Evolutionary conservation across 352 stramenopile species (phyloP).

Genomic region (Phytophthora foliorum): DNA sequence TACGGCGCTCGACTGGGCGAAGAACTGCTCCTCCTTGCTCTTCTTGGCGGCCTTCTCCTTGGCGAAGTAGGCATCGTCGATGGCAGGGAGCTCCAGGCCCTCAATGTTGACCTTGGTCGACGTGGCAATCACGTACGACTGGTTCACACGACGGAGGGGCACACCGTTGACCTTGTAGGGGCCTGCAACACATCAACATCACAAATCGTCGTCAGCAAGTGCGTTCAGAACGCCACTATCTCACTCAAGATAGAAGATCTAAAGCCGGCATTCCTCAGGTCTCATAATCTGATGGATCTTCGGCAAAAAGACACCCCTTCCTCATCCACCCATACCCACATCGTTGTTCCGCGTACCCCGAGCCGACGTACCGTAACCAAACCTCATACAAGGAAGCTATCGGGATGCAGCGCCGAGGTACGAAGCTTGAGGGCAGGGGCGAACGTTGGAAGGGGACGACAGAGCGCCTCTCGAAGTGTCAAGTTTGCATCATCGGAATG

Average conservation of each 20-base stretch:
- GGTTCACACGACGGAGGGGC: slow-evolving; percentile 98
- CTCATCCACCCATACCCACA: slow-evolving; percentile 3
- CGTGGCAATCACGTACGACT: slow-evolving; percentile 99
- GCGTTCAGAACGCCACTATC: background rate
- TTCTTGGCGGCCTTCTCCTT: slow-evolving; percentile 93
- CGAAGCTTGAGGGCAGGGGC: background rate
- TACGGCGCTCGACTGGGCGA: slow-evolving; percentile 92
- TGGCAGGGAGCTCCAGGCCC: slow-evolving; percentile 92
- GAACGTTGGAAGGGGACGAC: slow-evolving; percentile 19
- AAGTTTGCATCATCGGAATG: slow-evolving; percentile 83
- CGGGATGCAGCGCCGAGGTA: background rate
- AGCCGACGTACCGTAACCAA: background rate
- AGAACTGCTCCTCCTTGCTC: slow-evolving; percentile 98
- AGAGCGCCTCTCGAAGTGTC: slow-evolving; percentile 63
- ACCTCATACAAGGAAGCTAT: background rate
- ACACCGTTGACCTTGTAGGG: slow-evolving; percentile 99
- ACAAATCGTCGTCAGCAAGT: slow-evolving; percentile 2
- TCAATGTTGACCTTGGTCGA: slow-evolving; percentile 97
- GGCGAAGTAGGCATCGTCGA: slow-evolving; percentile 98
- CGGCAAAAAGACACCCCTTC: slow-evolving; percentile 42
- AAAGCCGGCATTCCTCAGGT: slow-evolving; percentile 78
- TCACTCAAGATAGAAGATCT: background rate
- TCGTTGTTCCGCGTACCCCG: background rate
- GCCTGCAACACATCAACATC: slow-evolving; percentile 60
- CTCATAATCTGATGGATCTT: slow-evolving; percentile 90